Conservation (phyloP, 139 green algal genomes). For the Deuterostichococcus epilithicus region DNA sequence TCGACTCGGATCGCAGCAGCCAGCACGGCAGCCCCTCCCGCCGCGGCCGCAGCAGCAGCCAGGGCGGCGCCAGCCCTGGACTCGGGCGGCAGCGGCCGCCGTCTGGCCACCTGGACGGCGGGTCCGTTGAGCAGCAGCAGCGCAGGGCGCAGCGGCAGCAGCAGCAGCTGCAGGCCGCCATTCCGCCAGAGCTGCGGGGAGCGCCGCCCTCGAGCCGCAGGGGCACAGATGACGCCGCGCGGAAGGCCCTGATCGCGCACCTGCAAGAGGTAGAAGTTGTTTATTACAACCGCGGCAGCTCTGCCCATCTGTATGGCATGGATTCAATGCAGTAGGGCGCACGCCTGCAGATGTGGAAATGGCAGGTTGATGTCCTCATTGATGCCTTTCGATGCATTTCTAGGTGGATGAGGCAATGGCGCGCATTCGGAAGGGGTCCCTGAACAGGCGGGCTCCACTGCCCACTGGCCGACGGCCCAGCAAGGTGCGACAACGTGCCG, state of each 20-base stretch:
- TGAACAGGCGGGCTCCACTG: background rate
- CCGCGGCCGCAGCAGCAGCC: background rate
- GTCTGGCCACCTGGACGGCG: too few relatives aligned
- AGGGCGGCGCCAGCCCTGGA: background rate
- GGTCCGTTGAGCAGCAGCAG: background rate
- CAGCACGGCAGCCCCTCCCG: background rate
- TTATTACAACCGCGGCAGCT: too few relatives aligned
- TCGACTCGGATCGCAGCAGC: background rate
- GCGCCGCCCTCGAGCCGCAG: background rate
- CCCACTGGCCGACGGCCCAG: too few relatives aligned
- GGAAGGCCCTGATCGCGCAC: background rate
- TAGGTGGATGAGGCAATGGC: background rate
- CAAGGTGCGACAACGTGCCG: too few relatives aligned
- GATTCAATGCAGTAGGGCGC: too few relatives aligned
- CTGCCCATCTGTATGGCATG: too few relatives aligned
- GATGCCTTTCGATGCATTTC: too few relatives aligned
- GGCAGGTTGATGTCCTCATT: too few relatives aligned
- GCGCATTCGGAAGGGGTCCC: background rate
- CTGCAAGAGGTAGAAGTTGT: background rate
- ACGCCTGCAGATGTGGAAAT: too few relatives aligned
- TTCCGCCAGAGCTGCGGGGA: background rate
- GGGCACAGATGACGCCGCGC: background rate
- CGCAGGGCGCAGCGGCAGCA: background rate
- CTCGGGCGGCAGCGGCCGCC: too few relatives aligned
- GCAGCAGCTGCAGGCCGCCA: too few relatives aligned